These are phyloP conservation scores for Porphyrellus cyaneotinctus DNA, from an alignment of 768 basidiomycete genomes.

Conservation along the genomic window DNA sequence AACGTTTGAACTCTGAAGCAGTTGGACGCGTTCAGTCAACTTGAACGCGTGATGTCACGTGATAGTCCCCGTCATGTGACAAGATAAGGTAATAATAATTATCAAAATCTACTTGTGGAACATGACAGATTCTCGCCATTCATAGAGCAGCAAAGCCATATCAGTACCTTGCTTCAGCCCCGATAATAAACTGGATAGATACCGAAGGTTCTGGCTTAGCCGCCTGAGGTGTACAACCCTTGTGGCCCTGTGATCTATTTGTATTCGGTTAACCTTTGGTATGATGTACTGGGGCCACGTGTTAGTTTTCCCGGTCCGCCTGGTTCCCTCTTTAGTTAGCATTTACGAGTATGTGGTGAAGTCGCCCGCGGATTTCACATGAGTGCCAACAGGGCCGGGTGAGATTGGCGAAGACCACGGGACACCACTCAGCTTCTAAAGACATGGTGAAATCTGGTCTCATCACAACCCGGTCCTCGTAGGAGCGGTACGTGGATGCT, in stretches of 20 bases:
- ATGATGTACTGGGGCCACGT: conserved; percentile 13
- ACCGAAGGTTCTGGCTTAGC: background rate
- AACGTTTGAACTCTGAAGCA: background rate
- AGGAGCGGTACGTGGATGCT: background rate
- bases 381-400: conserved; percentile 12
- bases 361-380: conserved; percentile 24
- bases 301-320: conserved; percentile 15
- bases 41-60: conserved; percentile 30
- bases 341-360: conserved; percentile 10
- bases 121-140: too few relatives aligned
- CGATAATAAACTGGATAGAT: background rate
- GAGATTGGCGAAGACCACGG: background rate
- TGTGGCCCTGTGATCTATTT: conserved; percentile 26
- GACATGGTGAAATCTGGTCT: too few relatives aligned
- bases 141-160: too few relatives aligned
- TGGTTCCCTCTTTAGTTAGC: conserved; percentile 13
- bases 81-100: too few relatives aligned
- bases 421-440: background rate
- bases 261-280: conserved; percentile 21
- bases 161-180: background rate
- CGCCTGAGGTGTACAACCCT: background rate
- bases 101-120: too few relatives aligned
- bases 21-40: conserved; percentile 25
- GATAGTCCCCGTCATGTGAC: conserved; percentile 15
- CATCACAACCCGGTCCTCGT: too few relatives aligned